Conservation (phyloP, 495 filamentous ascomycete species). For the Podospora sp. region DNA sequence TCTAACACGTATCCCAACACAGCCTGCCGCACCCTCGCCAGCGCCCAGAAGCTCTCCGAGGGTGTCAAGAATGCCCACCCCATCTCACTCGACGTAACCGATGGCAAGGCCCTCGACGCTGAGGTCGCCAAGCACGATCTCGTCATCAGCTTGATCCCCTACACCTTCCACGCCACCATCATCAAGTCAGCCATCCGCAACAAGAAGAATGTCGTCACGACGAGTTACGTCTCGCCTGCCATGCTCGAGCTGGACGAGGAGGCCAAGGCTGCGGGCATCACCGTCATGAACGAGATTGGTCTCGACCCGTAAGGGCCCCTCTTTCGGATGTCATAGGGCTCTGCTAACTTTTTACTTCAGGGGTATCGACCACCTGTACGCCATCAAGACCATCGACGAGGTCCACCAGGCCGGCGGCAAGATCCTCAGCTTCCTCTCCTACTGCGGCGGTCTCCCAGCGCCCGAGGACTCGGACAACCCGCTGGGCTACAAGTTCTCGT, state of each 20-base stretch:
- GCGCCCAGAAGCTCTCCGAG: conserved; percentile 70
- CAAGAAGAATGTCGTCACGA: conserved; percentile 96
- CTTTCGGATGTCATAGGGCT: not conserved
- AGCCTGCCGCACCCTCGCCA: conserved; percentile 86
- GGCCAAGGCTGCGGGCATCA: conserved; percentile 90
- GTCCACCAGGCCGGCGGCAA: conserved; percentile 84
- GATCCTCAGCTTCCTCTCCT: conserved; percentile 79
- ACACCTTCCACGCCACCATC: conserved; percentile 86
- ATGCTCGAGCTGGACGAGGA: conserved; percentile 86
- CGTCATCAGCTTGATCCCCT: conserved; percentile 84
- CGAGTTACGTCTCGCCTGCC: conserved; percentile 89
- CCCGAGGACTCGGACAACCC: conserved; percentile 88
- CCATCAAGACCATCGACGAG: conserved; percentile 84
- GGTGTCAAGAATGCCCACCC: conserved; percentile 71
- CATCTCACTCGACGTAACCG: conserved; percentile 80
- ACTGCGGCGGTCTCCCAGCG: conserved; percentile 73
- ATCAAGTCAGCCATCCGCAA: conserved; percentile 92
- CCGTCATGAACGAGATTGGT: conserved; percentile 98
- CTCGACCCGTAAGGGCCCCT: conserved; percentile 41
- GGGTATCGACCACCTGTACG: conserved; percentile 80
- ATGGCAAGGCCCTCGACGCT: conserved; percentile 73
- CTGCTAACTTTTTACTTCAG: not conserved
- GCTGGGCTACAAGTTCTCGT: conserved; percentile 94
- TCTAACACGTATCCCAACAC: conserved; percentile 3
- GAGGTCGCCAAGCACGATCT: conserved; percentile 78